Evolutionary conservation across 2,329 filamentous ascomycete species (phyloP), one percentile per base, ranked within the genome.

Genomic region (Trichoderma sp.): DNA sequence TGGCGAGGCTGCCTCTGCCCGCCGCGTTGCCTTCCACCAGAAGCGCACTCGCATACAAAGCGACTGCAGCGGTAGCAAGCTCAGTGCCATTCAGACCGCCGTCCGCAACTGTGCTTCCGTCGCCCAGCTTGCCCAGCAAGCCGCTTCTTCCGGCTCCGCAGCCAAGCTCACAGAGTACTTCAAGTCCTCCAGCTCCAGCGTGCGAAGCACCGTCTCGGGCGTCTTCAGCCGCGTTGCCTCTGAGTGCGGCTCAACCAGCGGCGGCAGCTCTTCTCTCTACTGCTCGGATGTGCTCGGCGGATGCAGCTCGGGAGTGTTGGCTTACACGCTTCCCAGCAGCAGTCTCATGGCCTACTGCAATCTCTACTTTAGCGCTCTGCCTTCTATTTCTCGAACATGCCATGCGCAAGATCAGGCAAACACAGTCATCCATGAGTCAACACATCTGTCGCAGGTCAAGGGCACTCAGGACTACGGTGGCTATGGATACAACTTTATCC

Each of bases 371-470:
- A 84, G 75, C 55, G 79, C 77, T 14, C 81, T 91, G 10, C 81
- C 86, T 0, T 81, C 82, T 1, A 69, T 87, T 34, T 79, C 84
- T 10, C 73, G 72, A 10, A 78, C 76, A 1, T 92, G 90, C 80
- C 87, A 91, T 75, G 83, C 74, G 2, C 89, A 91, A 78, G 89
- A 91, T 75, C 87, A 89, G 79, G 87, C 86, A 3, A 89, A 85
- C 13, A 91, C 89, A 16, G 84, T 84, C 37, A 77, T 92, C 16
- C 90, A 92, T 74, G 90, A 92, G 81, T 81, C 84, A 72, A 90
- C 89, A 10, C 90, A 91, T 75, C 71, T 85, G 82, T 84, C n/a
- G 78, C 84, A 75, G 82, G 79, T 78, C 70, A 86, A 86, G 68
- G 86, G 87, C 10, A 90, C 89, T 2, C 76, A 83, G 1, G 89